These are phyloP conservation scores for Fusarium xyrophilum DNA, from an alignment of 2,329 filamentous ascomycete genomes.

Conservation along the genomic window DNA sequence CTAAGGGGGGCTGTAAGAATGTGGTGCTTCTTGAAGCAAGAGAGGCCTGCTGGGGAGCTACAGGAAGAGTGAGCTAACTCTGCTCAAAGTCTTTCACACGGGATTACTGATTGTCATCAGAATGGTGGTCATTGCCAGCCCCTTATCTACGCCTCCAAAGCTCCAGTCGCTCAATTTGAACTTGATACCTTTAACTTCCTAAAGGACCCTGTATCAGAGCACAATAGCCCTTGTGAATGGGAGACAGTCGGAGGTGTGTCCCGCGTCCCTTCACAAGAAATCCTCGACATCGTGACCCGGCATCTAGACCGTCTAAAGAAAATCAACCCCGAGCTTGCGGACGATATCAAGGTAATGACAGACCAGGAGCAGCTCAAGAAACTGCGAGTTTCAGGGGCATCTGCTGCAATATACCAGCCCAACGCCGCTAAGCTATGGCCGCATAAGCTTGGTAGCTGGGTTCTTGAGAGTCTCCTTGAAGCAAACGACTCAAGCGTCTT, in stretches of 20 bases:
- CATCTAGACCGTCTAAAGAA: conserved; percentile 59
- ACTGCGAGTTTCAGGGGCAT: conserved; percentile 62
- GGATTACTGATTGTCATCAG: conserved; percentile 44
- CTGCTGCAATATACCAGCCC: conserved; percentile 69
- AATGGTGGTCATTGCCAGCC: conserved; percentile 80
- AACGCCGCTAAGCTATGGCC: conserved; percentile 78
- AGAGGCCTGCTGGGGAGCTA: conserved; percentile 84
- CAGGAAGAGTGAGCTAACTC: conserved; percentile 68
- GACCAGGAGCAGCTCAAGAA: conserved; percentile 52
- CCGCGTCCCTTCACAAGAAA: conserved; percentile 62
- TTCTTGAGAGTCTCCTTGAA: conserved; percentile 66
- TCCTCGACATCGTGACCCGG: conserved; percentile 59
- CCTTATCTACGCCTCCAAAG: conserved; percentile 65
- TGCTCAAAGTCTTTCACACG: neutral
- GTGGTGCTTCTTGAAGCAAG: conserved; percentile 79
- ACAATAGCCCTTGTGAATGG: conserved; percentile 75
- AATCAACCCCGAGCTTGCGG: conserved; percentile 63
- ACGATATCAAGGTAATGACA: conserved; percentile 52
- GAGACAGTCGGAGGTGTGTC: conserved; percentile 68
- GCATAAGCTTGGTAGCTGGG: conserved; percentile 80
- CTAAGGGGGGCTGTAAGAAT: conserved; percentile 53
- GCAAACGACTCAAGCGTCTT: conserved; percentile 54
- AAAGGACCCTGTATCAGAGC: conserved; percentile 59
- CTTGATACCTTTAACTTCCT: conserved; percentile 71
- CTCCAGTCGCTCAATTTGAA: conserved; percentile 74